Evolutionary conservation across 768 basidiomycete genomes (phyloP), one percentile per base, ranked within the genome.

Genomic region (Lepiota subincarnata): DNA sequence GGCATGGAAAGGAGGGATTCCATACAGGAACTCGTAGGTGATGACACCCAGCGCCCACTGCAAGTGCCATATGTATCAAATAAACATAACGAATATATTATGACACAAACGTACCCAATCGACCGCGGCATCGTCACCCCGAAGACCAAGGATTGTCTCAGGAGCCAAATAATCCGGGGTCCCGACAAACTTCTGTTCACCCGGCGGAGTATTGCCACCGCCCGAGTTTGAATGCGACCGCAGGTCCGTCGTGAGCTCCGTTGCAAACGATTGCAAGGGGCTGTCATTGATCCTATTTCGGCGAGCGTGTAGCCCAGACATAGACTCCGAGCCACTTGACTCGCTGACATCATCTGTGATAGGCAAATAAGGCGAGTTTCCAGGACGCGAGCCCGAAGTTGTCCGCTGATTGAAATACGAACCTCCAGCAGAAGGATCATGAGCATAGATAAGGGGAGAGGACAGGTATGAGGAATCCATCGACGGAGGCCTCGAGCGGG

Each of bases 31-130:
- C 73, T 99, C 97, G 67, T 99, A 98, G 26, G 92, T 91, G 66
- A 99, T 95, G 39, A 98, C 93, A 55, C 97, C 97, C 24, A 99
- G 79, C 10, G 97, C 96, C 97, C 97, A 99, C 97, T 97, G 66
- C 47, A 58, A 56, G 51, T 38, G 58, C 53, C 18, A 59, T 53
- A 46, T 48, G 57, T 52, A 57, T 60, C 42, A 59, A 54, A 48
- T 14, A 58, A 18, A 37, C 54, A 48, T 37, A 48, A 43, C 13
- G 39, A 26, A 37, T 57, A 10, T 51, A 58, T 26, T 51, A 31
- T 58, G 56, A 26, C 16, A 19, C 28, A 37, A 31, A 74, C 87
- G 35, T 58, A 96, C 94, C 94, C 97, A 99, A 72, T 99, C 97
- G 59, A 99, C 97, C 6, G 87, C 85, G 26, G 85, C 88, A 68